Evolutionary conservation across 768 basidiomycete species (phyloP), one percentile per base, ranked within the genome.

Genomic region (Auriscalpium microsporum): DNA sequence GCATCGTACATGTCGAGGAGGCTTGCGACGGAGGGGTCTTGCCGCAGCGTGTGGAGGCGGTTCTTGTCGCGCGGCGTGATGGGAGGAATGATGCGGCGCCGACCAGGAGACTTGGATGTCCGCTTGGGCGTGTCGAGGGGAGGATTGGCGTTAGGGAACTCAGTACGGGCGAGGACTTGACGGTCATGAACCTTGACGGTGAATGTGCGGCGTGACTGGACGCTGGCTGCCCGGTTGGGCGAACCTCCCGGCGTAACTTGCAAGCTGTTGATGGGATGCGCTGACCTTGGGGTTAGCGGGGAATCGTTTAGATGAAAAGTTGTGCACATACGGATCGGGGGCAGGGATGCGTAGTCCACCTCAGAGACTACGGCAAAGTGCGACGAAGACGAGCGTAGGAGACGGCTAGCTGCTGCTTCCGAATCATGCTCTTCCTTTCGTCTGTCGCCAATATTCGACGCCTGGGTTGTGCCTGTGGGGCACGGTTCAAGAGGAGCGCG

Each of bases 11-110:
- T 72, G 54, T 81, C 76, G 37, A 90, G 70, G 21, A 91, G 71
- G 61, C 84, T 90, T 13, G 77, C 84, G 33, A 91, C 86, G 19
- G 89, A 90, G 3, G 88, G 87, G 58, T 91, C 87, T 28, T 83
- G 81, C 45, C 83, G 83, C 47, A 91, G 75, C 19, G 78, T 71
- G 11, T 78, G 68, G 10, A 86, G 71, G 33, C 85, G 79, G 57
- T 72, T 76, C 71, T 67, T 72, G 58, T 79, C 78, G 40, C 73
- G 71, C 55, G 66, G 76, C 36, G 70, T 75, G 67, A 68, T 68
- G 34, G 70, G 78, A 57, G 60, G 34, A 58, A 65, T 58, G 66
- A 70, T 70, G 59, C 50, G 63, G 61, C 49, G 64, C 63, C 28
- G 62, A 36, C 58, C 63, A 48, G 68, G 68, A 13, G 48, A 36